Evolutionary conservation across 2,329 filamentous ascomycete species (phyloP), one percentile per base, ranked within the genome.

Genomic region (Aaosphaeria pasadenensis): DNA sequence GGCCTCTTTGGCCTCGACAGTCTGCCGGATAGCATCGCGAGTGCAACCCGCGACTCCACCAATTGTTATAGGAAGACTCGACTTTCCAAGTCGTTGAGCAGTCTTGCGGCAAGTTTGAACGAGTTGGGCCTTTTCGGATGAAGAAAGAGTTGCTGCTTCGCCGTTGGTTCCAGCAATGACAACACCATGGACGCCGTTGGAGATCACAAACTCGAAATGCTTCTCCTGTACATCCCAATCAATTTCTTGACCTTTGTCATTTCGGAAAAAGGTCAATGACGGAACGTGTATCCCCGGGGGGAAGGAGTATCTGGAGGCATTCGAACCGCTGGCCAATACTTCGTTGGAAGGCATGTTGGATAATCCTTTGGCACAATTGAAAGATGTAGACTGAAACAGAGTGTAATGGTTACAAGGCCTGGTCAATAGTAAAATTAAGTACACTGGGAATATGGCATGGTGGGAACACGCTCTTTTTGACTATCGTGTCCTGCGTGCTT

Each of bases 241-340:
- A 36, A 83, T 77, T 39, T 79, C 76, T 56, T 83, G 80, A 4
- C 56, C 64, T 30, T 62, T 56, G 49, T 76, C 71, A 47, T 73
- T 66, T 42, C 70, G 66, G 60, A 83, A 83, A 72, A 75, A 83
- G 4, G 80, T 83, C 56, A 83, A 60, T 17, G 72, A 76, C 1
- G 79, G 80, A n/a, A 78, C 79, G 52, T 83, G 80, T 42, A 83
- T 77, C 4, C 79, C 79, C 1, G 74, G 71, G 30, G 78, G 76
- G 53, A 72, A 76, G 5, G 72, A 58, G 48, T 62, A 65, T 55
- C 64, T 66, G 35, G 59, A 50, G 47, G 57, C 45, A 13, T 58
- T 51, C 41, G 64, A 59, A 51, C 52, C 55, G 42, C 56, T 58
- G 50, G 49, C 24, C 38, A 46, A 36, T 29, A 36, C 50, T 35